Conservation (phyloP, 1,284 basidiomycete genomes). For the Fomitopsis pinicola region DNA sequence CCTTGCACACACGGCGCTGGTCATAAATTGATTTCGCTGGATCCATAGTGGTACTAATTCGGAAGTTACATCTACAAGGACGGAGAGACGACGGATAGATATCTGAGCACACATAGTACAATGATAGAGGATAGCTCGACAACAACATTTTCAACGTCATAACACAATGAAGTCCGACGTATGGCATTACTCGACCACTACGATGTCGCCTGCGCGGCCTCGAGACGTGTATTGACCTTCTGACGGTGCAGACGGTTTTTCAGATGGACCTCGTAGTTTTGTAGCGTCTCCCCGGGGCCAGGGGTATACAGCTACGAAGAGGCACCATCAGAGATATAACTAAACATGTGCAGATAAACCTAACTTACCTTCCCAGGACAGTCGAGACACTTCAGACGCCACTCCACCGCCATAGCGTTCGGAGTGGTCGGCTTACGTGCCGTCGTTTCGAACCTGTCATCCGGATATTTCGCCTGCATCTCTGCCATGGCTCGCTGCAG, state of each 20-base stretch:
- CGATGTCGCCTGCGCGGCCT: conserved; percentile 6
- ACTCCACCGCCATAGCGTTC: conserved; percentile 54
- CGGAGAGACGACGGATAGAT: background rate
- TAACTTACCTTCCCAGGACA: conserved; percentile 85
- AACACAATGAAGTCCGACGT: background rate
- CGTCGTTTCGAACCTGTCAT: conserved; percentile 82
- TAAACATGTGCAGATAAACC: background rate
- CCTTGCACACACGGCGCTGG: no score
- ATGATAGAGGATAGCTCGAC: conserved; percentile 10
- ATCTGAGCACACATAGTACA: conserved; percentile 1
- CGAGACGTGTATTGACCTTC: conserved; percentile 44
- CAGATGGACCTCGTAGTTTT: conserved; percentile 93
- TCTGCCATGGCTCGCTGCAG: conserved; percentile 56
- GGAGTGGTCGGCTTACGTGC: conserved; percentile 51
- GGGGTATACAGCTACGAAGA: conserved; percentile 78
- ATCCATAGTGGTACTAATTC: no score
- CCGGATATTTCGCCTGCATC: conserved; percentile 72
- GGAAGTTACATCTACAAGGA: background rate
- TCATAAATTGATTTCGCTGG: no score
- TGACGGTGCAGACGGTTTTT: conserved; percentile 69
- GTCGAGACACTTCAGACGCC: conserved; percentile 92
- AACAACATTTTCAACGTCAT: conserved; percentile 21
- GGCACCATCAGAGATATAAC: conserved; percentile 11
- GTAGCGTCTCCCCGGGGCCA: conserved; percentile 85
- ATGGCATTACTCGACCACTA: background rate